Base-by-base conservation (phyloP, 495 filamentous ascomycete species). In the Evansstolkia leycettana region DNA sequence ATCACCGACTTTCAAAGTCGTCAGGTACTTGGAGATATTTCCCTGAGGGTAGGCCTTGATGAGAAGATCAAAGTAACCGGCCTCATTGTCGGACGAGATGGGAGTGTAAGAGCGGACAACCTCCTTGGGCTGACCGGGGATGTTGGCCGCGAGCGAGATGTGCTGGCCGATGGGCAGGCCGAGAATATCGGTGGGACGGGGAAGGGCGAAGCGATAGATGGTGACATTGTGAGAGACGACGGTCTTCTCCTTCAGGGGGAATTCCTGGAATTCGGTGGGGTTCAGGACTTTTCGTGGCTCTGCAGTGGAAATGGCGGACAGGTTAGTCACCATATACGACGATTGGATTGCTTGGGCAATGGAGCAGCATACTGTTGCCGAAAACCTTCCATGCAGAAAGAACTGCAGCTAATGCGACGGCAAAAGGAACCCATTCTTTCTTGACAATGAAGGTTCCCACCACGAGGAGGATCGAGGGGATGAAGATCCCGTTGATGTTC, bases 101-200 rank as follows among this genome's bases (percentile, higher is more conserved):
- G 90, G 90, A 9, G 90, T 98, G 68, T 98, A 98, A 15, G 84
- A 92, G 54, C 90, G 86, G 9, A 94, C 76, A 40, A 95, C 81
- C 46, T 94, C 84, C 64, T 94, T 93, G 40, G 67, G 69, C 45
- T 73, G 66, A 41, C 81, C 81, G 39, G 80, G 73, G 35, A 90
- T 77, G 33, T 60, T 75, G 24, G 89, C 88, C 46, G 80, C 80
- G 52, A 98, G 82, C 41, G 89, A 94, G 65, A 98, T 93, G 65
- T 98, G 90, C 58, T 98, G 90, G 46, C 90, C 90, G 62, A 95
- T 98, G 38, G 90, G 90, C 13, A 98, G 79, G 47, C 90, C 89
- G 42, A 98, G 82, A 57, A 94, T 86, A 48, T 82, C 72, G 41
- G 67, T 79, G 14, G 76, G 64, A 37, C 68, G 57, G 32, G 88